phyloP scores from a whole-genome alignment of 1,284 basidiomycete genomes.

The Trichosporon faecale region DNA sequence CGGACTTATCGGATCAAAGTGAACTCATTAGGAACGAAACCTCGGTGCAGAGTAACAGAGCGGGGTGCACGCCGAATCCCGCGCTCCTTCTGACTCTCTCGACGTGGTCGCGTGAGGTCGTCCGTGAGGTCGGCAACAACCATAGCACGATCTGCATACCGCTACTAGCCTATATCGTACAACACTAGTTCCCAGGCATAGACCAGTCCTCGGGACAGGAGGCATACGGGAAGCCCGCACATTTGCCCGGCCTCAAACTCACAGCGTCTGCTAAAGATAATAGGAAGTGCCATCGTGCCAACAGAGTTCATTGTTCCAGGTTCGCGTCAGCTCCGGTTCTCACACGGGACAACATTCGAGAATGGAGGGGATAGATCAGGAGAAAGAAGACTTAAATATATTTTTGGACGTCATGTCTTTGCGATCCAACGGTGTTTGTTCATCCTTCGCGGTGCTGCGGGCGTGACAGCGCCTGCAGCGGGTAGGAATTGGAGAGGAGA shows the following conservation, averaged over 20 bases:
- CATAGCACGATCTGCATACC: not conserved
- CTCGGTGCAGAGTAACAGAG: not conserved
- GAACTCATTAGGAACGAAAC: not conserved
- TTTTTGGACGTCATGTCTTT: constrained; percentile 2
- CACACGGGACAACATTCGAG: not conserved
- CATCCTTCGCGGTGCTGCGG: constrained; percentile 1
- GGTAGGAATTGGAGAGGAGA: not conserved
- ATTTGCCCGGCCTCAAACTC: too few species aligned
- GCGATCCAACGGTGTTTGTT: not conserved
- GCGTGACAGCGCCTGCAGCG: not conserved
- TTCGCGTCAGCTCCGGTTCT: not conserved
- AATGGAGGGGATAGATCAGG: constrained; percentile 2
- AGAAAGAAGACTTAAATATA: constrained; percentile 10
- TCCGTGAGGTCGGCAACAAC: too few species aligned
- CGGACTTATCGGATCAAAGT: not conserved
- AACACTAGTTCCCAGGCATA: not conserved
- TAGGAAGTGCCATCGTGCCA: not conserved
- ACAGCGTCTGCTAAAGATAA: not conserved
- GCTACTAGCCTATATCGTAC: not conserved
- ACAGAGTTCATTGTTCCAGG: not conserved
- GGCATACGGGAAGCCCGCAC: too few species aligned
- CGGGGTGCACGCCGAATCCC: not conserved
- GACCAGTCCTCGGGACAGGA: too few species aligned
- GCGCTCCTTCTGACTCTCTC: too few species aligned
- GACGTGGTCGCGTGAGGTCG: not conserved